Percentiles rank a stretch among this genome's conserved stretches.
Evolutionary conservation across 1,139 yeast genomes (phyloP).

Genomic region (Citeromyces hawaiiensis): DNA sequence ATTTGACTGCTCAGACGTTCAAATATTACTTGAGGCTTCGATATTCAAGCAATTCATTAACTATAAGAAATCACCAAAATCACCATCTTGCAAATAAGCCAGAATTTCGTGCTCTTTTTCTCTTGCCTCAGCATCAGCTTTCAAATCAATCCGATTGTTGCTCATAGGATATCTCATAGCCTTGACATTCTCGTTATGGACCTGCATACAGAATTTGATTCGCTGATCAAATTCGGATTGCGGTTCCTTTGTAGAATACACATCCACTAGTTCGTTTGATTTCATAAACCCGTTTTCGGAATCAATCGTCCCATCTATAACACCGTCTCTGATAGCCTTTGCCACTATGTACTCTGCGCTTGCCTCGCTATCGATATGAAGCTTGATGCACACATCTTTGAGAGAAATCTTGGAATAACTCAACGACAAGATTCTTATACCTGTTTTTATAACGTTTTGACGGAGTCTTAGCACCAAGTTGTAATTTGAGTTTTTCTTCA

Average conservation of each 20-base stretch:
- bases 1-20: too few relatives aligned
- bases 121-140: slow-evolving; percentile 43
- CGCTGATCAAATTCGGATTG: slow-evolving; percentile 86
- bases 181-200: slow-evolving; percentile 87
- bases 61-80: slow-evolving; percentile 9
- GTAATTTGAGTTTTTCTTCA: slow-evolving; percentile 70
- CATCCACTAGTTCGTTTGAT: slow-evolving; percentile 73
- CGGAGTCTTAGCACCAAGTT: slow-evolving; percentile 81
- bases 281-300: slow-evolving; percentile 90
- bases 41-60: too few relatives aligned
- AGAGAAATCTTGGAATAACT: slow-evolving; percentile 86
- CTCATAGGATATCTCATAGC: slow-evolving; percentile 84
- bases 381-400: slow-evolving; percentile 80
- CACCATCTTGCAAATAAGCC: slow-evolving; percentile 20
- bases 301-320: slow-evolving; percentile 87
- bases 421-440: slow-evolving; percentile 85
- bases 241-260: slow-evolving; percentile 81
- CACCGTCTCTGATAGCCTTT: slow-evolving; percentile 95
- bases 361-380: slow-evolving; percentile 88
- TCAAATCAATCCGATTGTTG: slow-evolving; percentile 32
- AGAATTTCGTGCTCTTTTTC: slow-evolving; percentile 36
- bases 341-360: slow-evolving; percentile 95
- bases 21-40: too few relatives aligned
- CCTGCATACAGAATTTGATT: slow-evolving; percentile 78
- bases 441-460: slow-evolving; percentile 96